These are phyloP conservation scores for Phycomyces blakesleeanus DNA, from an alignment of 192 early-diverging fungal genomes.

Conservation along the genomic window DNA sequence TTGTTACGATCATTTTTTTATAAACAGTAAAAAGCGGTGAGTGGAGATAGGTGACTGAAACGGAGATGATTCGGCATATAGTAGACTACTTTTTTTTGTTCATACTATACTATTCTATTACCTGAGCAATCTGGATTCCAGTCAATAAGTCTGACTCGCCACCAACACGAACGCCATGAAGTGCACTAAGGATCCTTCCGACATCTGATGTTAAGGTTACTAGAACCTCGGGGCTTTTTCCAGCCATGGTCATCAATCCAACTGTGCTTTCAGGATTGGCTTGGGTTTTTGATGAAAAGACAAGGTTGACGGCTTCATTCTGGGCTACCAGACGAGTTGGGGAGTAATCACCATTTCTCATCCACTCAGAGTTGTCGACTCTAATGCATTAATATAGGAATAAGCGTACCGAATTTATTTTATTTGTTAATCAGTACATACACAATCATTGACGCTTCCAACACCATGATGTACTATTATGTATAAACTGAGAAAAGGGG, in stretches of 20 bases:
- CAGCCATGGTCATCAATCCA: conserved; percentile 91
- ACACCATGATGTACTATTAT: conserved; percentile 58
- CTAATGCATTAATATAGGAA: conserved; percentile 27
- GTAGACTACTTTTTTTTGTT: background rate
- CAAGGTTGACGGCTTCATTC: conserved; percentile 85
- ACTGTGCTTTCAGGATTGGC: conserved; percentile 96
- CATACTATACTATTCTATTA: conserved; percentile 25
- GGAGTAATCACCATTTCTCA: conserved; percentile 97
- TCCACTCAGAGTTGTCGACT: conserved; percentile 98
- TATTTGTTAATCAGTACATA: conserved; percentile 32
- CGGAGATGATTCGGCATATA: background rate
- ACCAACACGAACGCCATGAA: conserved; percentile 76
- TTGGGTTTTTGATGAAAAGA: conserved; percentile 88
- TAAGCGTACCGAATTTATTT: background rate
- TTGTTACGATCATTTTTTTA: too few species aligned
- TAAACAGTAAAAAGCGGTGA: background rate
- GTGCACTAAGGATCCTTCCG: conserved; percentile 84
- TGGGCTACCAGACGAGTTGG: conserved; percentile 92
- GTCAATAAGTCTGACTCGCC: conserved; percentile 75
- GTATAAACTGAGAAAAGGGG: background rate
- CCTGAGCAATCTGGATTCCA: conserved; percentile 95
- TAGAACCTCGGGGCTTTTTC: conserved; percentile 91
- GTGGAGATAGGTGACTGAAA: too few species aligned
- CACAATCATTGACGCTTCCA: conserved; percentile 91
- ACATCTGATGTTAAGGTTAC: conserved; percentile 88